phyloP scores from a whole-genome alignment of 495 filamentous ascomycete species.

The Xylaria palmicola region DNA sequence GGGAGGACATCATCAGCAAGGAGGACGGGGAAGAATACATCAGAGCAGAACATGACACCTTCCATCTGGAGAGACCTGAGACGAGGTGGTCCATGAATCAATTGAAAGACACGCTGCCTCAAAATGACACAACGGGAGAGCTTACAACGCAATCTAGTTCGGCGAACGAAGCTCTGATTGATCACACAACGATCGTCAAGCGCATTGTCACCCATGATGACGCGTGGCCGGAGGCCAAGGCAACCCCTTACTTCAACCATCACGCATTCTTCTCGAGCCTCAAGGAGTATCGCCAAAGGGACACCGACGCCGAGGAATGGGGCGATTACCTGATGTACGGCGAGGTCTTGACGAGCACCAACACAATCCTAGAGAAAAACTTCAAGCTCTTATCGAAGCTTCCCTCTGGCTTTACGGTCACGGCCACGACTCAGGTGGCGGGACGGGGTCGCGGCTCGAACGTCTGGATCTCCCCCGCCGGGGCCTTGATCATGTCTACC shows the following conservation, averaged over 20 bases:
- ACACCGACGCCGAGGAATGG: constrained; percentile 58
- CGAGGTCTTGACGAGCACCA: constrained; percentile 91
- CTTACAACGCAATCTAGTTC: constrained; percentile 20
- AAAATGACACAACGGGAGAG: constrained; percentile 26
- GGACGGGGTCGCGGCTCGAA: constrained; percentile 91
- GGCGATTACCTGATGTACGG: constrained; percentile 82
- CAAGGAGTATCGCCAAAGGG: constrained; percentile 58
- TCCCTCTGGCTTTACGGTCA: constrained; percentile 80
- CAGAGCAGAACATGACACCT: constrained; percentile 81
- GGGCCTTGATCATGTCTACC: constrained; percentile 81
- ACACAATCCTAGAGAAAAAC: constrained; percentile 94
- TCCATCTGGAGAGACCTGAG: constrained; percentile 64
- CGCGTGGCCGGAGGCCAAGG: constrained; percentile 66
- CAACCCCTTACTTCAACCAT: constrained; percentile 90
- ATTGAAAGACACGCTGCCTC: constrained; percentile 35
- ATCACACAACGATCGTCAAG: constrained; percentile 75
- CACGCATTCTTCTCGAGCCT: constrained; percentile 74
- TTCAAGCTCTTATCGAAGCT: constrained; percentile 70
- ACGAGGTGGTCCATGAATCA: constrained; percentile 58
- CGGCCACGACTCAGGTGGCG: constrained; percentile 87
- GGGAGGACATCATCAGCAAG: constrained; percentile 65
- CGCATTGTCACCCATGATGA: constrained; percentile 67
- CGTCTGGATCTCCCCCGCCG: constrained; percentile 91
- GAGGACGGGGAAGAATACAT: constrained; percentile 73
- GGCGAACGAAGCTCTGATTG: constrained; percentile 58